Base-by-base conservation (phyloP, 495 filamentous ascomycete genomes). In the Rhypophila decipiens region DNA sequence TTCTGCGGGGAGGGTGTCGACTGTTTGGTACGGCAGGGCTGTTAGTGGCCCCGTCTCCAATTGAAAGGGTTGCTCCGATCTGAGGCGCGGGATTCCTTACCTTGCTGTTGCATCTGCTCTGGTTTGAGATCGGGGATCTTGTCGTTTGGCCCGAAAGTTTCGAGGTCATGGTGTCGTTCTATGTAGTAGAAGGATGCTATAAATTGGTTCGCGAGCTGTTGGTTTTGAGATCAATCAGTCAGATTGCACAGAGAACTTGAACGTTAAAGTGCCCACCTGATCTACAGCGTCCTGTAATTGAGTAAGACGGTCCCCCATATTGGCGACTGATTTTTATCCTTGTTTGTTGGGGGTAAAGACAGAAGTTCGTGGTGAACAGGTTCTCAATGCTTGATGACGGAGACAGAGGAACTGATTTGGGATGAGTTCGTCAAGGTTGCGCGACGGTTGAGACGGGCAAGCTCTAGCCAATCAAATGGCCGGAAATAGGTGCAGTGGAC, bases 231-330 rank as follows among this genome's bases (percentile, higher is more conserved):
- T n/a, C n/a, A n/a, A n/a, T n/a, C n/a, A n/a, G n/a, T n/a, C n/a
- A n/a, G n/a, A n/a, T n/a, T n/a, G n/a, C n/a, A n/a, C n/a, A n/a
- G n/a, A n/a, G n/a, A n/a, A n/a, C n/a, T n/a, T n/a, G n/a, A n/a
- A n/a, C n/a, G n/a, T n/a, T n/a, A n/a, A n/a, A n/a, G n/a, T n/a
- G n/a, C n/a, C n/a, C 27, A 91, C 88, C 72, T 95, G 83, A 63
- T 97, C 91, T 46, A 95, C 84, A 62, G 88, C 87, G 63, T 95
- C 90, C 72, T 98, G 93, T 34, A 98, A 77, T 63, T 96, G 90
- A 3, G 93, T 96, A 33, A 98, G 78, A 36, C 84, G 78, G 66
- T 98, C 93, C 0, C 85, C 86, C 91, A 96, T 96, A 45, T 39
- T n/a, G n/a, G n/a, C n/a, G n/a, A n/a, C n/a, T n/a, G n/a, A n/a